Conservation (phyloP, 1,284 basidiomycete genomes). For the Rhodotorula sp. region DNA sequence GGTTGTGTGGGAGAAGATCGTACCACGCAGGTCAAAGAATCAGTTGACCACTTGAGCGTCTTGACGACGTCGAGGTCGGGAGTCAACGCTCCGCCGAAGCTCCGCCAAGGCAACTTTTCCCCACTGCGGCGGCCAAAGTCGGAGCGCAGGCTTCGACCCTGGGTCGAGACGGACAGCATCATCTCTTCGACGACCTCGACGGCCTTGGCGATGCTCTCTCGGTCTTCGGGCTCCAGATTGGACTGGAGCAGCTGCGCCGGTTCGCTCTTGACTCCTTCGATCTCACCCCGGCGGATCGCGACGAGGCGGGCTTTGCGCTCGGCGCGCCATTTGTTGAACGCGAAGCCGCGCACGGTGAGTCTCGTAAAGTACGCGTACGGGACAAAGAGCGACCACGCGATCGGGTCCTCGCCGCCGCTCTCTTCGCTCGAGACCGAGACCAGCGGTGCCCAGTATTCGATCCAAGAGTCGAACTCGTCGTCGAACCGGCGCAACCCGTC, state of each 20-base stretch:
- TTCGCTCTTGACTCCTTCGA: neutral
- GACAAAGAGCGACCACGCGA: constrained; percentile 25
- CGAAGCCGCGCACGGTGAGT: constrained; percentile 33
- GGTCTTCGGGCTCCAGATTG: constrained; percentile 18
- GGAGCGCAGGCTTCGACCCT: constrained; percentile 12
- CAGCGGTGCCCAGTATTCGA: constrained; percentile 37
- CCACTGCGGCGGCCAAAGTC: constrained; percentile 6
- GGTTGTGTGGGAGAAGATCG: constrained; percentile 3
- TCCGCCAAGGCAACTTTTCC: constrained; percentile 6
- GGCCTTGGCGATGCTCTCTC: constrained; percentile 22
- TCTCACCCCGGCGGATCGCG: neutral
- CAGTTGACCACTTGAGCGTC: constrained; percentile 34
- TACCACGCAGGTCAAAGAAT: constrained; percentile 38
- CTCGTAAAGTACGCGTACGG: constrained; percentile 37
- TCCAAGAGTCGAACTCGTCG: constrained; percentile 31
- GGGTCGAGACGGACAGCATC: constrained; percentile 30
- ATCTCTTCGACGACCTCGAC: constrained; percentile 28
- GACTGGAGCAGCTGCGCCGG: neutral
- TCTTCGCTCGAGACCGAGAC: constrained; percentile 7
- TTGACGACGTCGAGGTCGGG: constrained; percentile 26
- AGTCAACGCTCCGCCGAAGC: neutral
- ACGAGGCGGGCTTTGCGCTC: constrained; percentile 22
- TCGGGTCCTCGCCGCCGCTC: constrained; percentile 16
- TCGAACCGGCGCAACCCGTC: constrained; percentile 29
- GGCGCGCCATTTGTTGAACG: constrained; percentile 38